Evolutionary conservation across 495 filamentous ascomycete species (phyloP), one percentile per base, ranked within the genome.

Genomic region (Daldinia concentrica): DNA sequence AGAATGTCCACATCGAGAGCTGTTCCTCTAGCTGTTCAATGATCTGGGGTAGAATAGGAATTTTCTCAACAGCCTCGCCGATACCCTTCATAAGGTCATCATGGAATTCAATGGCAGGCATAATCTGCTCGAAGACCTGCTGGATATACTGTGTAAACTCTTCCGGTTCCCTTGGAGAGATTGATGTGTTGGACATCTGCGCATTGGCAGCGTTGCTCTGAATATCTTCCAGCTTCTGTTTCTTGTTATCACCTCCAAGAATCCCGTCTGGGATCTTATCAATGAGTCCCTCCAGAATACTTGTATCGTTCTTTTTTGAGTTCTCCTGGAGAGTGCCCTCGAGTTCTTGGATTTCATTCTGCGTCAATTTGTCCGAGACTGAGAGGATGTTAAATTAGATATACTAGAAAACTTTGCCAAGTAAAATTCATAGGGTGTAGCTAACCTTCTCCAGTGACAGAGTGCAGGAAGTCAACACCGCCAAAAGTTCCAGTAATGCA

Each of bases 401-500:
- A 39, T 45, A 17, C 26, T 30, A 11, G 17, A 14, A 2, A 67
- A 3, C 8, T 22, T 1, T 24, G 14, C 29, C 8, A 19, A 9
- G 50, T 29, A 7, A 29, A 12, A 6, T 15, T n/a, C 7, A 5
- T 17, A 41, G 8, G 4, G 29, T 50, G 24, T 22, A 52, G 58
- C 62, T 37, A 72, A 84, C 82, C 76, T 81, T 97, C 93, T 54
- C 94, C 94, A 54, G 93, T 88, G 22, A 97, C 94, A 2, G 91
- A 94, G 80, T 96, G 93, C 24, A 95, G 83, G 78, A 88, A 88
- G 59, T 96, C 93, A 9, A 96, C 93, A 60, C 93, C 93, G 32
- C 94, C 94, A 80, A 97, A 98, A 3, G 94, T 97, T 61, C 93
- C 93, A 6, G 94, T 97, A 51, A 97, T 84, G 67, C 93, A 80